Evolutionary conservation across 2,329 filamentous ascomycete species (phyloP), one percentile per base, ranked within the genome.

Genomic region (Trichoderma cornu-damae): DNA sequence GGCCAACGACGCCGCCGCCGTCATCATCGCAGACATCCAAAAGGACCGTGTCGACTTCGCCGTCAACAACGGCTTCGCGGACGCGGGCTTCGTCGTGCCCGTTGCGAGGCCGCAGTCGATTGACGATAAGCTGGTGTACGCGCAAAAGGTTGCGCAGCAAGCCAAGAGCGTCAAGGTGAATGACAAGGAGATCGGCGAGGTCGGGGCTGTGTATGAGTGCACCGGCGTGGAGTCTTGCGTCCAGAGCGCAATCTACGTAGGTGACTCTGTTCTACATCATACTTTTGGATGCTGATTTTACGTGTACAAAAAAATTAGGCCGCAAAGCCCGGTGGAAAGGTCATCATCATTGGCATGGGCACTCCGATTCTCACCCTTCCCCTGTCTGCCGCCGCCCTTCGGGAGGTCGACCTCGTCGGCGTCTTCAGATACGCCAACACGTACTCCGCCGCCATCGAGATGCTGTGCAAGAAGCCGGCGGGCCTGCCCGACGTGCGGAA

Each of bases 151-250:
- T 1, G 78, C 83, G 1, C 71, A 69, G 52, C 65, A 71, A 58
- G 70, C 79, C 50, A 74, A 72, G 63, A 64, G 63, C 30, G 69
- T 71, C 0, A 61, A 63, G 32, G 68, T 73, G 2, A 65, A 66
- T 1, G 75, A 74, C 7, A 67, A 74, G 61, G 76, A 79, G 11
- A 77, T 88, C 59, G 82, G 75, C 0, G 84, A 89, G 66, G 80
- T 88, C 0, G 80, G 83, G 50, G 81, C 82, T 1, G 86, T 87
- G 2, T 90, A 88, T 66, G 88, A 92, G 72, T 91, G 88, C 68
- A 92, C 89, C 0, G 89, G 89, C 7, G 88, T 90, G 20, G 87
- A 89, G 67, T 82, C 83, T 0, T 92, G 88, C 65, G 77, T 90
- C 64, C 88, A 92, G 69, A 83, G 84, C 5, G 81, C 85, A 4